These are phyloP conservation scores for Alternaria brassicae DNA, from an alignment of 2,329 filamentous ascomycete species.

Conservation along the genomic window DNA sequence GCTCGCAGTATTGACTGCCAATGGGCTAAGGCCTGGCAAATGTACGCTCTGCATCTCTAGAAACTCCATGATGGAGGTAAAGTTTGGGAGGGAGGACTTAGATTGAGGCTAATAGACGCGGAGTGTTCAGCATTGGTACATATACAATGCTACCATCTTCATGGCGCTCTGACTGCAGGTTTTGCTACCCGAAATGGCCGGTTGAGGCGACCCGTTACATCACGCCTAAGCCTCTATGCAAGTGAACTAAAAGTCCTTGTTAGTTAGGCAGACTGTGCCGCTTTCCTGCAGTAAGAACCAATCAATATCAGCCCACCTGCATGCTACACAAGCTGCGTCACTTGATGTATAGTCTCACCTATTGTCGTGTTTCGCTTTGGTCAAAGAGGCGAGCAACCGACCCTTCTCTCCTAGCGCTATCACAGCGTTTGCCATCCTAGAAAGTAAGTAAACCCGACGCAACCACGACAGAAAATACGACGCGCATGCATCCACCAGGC, in stretches of 20 bases:
- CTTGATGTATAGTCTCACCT: neutral
- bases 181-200: slow-evolving; percentile 3
- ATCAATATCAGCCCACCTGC: slow-evolving; percentile 11
- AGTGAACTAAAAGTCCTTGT: slow-evolving; percentile 6
- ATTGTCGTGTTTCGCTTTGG: neutral
- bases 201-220: neutral
- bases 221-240: neutral
- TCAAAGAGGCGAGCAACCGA: neutral
- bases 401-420: neutral
- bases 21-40: slow-evolving; percentile 9
- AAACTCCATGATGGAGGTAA: slow-evolving; percentile 4
- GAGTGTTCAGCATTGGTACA: slow-evolving; percentile 6
- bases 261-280: slow-evolving; percentile 13
- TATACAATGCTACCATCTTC: slow-evolving; percentile 4
- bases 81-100: neutral
- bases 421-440: neutral
- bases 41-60: slow-evolving; percentile 9
- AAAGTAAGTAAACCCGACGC: slow-evolving; percentile 9
- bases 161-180: neutral
- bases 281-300: slow-evolving; percentile 11
- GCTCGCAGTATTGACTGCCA: slow-evolving; percentile 16
- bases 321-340: slow-evolving; percentile 3
- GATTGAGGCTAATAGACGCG: neutral
- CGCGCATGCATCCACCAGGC: neutral
- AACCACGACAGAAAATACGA: neutral